phyloP scores from a whole-genome alignment of 805 yeast species.

The Kuraishia floccosa region DNA sequence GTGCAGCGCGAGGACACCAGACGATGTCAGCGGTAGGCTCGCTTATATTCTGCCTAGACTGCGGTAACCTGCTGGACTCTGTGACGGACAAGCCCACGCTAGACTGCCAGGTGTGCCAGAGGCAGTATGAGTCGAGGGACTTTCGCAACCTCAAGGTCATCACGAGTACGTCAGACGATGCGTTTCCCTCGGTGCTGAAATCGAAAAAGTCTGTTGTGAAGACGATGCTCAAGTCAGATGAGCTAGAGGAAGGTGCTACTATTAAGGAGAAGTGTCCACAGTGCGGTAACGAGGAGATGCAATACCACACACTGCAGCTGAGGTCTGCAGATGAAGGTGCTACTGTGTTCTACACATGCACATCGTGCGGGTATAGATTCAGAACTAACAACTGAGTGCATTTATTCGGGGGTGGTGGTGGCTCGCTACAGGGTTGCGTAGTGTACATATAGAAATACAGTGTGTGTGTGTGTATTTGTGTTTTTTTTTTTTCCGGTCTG shows the following conservation, averaged over 20 bases:
- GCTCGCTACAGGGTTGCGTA: too few species aligned
- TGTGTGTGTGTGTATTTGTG: conserved; percentile 1
- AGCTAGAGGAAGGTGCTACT: conserved; percentile 89
- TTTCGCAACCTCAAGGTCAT: conserved; percentile 77
- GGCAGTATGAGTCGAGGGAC: conserved; percentile 27
- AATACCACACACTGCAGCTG: conserved; percentile 89
- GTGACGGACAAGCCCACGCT: conserved; percentile 36
- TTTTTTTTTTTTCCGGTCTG: neutral
- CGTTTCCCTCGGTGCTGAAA: conserved; percentile 80
- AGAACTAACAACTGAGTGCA: conserved; percentile 63
- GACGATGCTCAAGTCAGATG: conserved; percentile 65
- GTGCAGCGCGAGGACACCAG: too few species aligned
- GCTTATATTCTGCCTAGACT: conserved; percentile 82
- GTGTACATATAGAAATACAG: neutral
- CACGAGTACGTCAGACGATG: conserved; percentile 82
- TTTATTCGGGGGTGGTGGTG: neutral
- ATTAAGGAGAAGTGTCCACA: conserved; percentile 98
- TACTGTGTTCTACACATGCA: conserved; percentile 95
- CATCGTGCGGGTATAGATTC: conserved; percentile 84
- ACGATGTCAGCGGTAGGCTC: conserved; percentile 92
- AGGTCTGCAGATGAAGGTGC: conserved; percentile 99
- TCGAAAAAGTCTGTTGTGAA: conserved; percentile 85
- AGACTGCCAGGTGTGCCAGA: conserved; percentile 43
- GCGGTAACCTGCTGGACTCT: conserved; percentile 84
- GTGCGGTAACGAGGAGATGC: conserved; percentile 98